phyloP scores from a whole-genome alignment of 306 rosid species.

The Acacia melanoxylon region DNA sequence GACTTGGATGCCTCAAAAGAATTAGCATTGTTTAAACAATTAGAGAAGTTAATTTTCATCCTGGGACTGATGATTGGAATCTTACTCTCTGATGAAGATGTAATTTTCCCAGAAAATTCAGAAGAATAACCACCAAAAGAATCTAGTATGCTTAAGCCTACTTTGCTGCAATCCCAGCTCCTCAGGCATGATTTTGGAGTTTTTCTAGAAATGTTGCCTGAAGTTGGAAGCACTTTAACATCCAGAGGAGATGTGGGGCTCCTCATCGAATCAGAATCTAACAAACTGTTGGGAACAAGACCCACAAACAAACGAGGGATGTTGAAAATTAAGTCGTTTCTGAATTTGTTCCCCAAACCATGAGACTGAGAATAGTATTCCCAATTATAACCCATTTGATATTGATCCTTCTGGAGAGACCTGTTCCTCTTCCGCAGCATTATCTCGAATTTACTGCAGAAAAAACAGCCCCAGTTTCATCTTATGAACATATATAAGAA shows the following conservation, averaged over 20 bases:
- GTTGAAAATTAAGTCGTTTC: slow-evolving; percentile 55
- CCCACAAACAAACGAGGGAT: slow-evolving; percentile 82
- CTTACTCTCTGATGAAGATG: slow-evolving; percentile 60
- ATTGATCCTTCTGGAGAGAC: slow-evolving; percentile 71
- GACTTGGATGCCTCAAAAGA: slow-evolving; percentile 60
- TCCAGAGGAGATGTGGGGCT: slow-evolving; percentile 97
- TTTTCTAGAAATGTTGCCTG: slow-evolving; percentile 44
- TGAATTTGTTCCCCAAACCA: slow-evolving; percentile 45
- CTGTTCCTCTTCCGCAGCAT: slow-evolving; percentile 85
- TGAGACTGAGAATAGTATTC: slow-evolving; percentile 46
- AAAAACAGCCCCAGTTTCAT: slow-evolving; percentile 16
- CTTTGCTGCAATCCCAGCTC: slow-evolving; percentile 79
- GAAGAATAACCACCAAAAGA: slow-evolving; percentile 62
- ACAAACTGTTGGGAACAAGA: slow-evolving; percentile 54
- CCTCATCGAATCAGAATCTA: slow-evolving; percentile 75
- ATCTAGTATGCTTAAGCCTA: slow-evolving; percentile 78
- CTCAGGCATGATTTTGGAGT: slow-evolving; percentile 54
- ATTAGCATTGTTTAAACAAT: slow-evolving; percentile 37
- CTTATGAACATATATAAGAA: background rate
- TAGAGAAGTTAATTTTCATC: slow-evolving; percentile 49
- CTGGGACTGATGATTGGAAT: slow-evolving; percentile 60
- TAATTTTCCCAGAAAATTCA: slow-evolving; percentile 51
- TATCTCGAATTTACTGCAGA: slow-evolving; percentile 48
- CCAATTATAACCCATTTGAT: slow-evolving; percentile 54
- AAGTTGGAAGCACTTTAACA: slow-evolving; percentile 58